Base-by-base conservation (phyloP, 495 filamentous ascomycete genomes). In the Aspergillus ellipticus region DNA sequence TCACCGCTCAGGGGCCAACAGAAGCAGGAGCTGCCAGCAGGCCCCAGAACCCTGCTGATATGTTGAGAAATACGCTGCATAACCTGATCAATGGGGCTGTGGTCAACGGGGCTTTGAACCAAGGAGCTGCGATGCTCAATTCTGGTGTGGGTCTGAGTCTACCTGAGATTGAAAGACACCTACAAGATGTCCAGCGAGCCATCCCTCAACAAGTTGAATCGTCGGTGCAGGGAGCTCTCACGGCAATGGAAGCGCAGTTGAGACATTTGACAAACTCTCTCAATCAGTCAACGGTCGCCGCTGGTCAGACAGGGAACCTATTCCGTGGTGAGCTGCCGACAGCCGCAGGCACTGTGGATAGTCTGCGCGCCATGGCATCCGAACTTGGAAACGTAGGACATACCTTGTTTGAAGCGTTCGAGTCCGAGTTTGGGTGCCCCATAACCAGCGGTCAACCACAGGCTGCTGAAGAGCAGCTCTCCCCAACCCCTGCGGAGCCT, bases 341-440 rank as follows among this genome's bases (percentile, higher is more conserved):
- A 21, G 65, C 79, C 33, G 74, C 78, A 35, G 67, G 65, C 21
- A 64, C 76, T 5, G 66, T 74, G 0, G 68, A 75, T 29, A 69
- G 68, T 42, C 61, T 82, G 37, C 71, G 68, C 33, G 65, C 63
- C 39, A 67, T 82, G 58, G 77, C 77, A 16, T 66, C 67, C 16
- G 74, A 76, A 10, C 61, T 83, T 51, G 78, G 76, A 20, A 66
- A 77, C 51, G 68, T 76, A 29, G 71, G 74, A 7, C 67, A 67
- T 48, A 72, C 74, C 10, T 53, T 78, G 21, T 73, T 72, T 46
- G 63, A 71, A 3, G 67, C 69, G 5, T 76, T 78, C 37, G 73
- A 76, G 50, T 59, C 64, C 10, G 73, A 75, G 39, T 68, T 79
- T 53, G 64, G 67, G 24, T 49, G 56, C 54, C 29, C 50, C 51